Evolutionary conservation across 345 rosid genomes (phyloP), one percentile per base, ranked within the genome.

Genomic region (Eucalyptus sp.): DNA sequence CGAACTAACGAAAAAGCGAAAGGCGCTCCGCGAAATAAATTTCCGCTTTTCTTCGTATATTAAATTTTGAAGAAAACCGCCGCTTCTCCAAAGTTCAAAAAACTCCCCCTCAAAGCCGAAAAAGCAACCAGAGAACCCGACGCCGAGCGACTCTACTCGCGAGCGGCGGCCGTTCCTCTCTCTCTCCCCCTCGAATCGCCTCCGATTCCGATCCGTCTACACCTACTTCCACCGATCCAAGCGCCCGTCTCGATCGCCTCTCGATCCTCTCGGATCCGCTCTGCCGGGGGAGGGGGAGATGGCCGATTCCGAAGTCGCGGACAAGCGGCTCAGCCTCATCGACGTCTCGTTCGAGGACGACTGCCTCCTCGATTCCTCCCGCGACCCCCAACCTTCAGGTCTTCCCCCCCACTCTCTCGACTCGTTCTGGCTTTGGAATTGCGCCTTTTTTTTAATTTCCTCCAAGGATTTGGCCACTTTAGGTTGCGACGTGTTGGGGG

Each of bases 321-420:
- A 92, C 86, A 91, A 87, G 88, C 92, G 93, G 88, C 93, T 95
- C 51, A 94, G 95, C 90, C 96, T 97, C 88, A 94, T 98, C 85
- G 99, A 98, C 88, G 93, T 97, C 89, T 93, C 97, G 86, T 93
- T 91, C 54, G 99, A 97, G 91, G 98, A 97, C 88, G 99, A 98
- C 90, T 94, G 92, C 91, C 98, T 98, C 90, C 93, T 96, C 91
- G 31, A 88, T 90, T 88, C 95, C 7, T 91, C 96, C 51, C 89
- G 64, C 64, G 87, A n/a, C 88, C 88, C 24, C 86, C 88, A 79
- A 6, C 90, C 91, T 60, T 90, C 94, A 90, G 96, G 97, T 95
- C 33, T 18, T 24, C 87, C 83, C 81, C 81, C 4, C 49, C 20
- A 46, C 87, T 83, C 86, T 81, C 12, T 86, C 51, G 31, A 29